These are phyloP conservation scores for Tuber brumale DNA, from an alignment of 495 filamentous ascomycete genomes.

Conservation along the genomic window DNA sequence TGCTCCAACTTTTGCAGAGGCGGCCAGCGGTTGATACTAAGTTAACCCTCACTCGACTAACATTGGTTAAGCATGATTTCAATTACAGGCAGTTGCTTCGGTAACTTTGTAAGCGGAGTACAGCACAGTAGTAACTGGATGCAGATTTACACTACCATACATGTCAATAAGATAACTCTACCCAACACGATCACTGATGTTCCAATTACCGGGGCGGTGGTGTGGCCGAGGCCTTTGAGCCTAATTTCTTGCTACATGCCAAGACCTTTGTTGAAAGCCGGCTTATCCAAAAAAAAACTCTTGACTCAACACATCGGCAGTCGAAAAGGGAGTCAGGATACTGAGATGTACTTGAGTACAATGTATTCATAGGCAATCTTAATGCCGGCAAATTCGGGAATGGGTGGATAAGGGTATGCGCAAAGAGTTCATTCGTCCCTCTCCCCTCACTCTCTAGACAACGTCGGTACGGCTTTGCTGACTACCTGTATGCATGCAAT, in stretches of 20 bases:
- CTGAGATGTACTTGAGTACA: neutral
- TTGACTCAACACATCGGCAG: neutral
- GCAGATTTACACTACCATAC: neutral
- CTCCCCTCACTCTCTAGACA: neutral
- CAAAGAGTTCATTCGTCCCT: neutral
- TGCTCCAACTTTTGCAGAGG: neutral
- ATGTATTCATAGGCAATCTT: neutral
- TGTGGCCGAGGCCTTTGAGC: neutral
- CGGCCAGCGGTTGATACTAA: neutral
- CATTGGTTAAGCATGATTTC: neutral
- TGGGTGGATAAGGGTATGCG: neutral
- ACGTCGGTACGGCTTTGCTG: neutral
- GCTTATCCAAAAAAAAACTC: neutral
- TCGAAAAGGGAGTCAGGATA: neutral
- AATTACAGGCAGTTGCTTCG: neutral
- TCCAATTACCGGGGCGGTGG: neutral
- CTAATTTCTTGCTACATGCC: neutral
- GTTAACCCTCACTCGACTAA: neutral
- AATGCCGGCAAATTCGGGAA: neutral
- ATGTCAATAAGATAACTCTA: neutral
- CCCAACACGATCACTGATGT: neutral
- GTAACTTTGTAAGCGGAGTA: neutral
- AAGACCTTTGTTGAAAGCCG: neutral
- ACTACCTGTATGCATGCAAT: neutral
- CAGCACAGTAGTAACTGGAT: neutral